phyloP scores from a whole-genome alignment of 2,329 filamentous ascomycete genomes.

The Aspergillus ochraceus region DNA sequence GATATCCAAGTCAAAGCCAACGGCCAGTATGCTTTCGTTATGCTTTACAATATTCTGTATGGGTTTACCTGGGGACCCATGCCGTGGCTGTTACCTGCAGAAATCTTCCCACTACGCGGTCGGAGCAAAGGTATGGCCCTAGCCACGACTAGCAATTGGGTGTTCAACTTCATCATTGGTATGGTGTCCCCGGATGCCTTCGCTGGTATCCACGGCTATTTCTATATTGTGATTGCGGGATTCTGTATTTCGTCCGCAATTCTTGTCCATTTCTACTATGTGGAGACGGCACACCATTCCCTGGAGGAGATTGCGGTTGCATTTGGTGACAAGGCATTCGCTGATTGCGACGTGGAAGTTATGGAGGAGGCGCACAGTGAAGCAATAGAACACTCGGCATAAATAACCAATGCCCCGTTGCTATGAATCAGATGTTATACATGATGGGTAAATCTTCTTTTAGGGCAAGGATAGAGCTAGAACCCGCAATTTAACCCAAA shows the following conservation, averaged over 20 bases:
- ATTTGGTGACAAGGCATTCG: conserved; percentile 44
- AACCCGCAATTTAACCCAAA: too few relatives aligned
- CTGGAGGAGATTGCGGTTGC: conserved; percentile 38
- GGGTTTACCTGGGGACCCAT: conserved; percentile 43
- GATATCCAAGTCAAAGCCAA: conserved; percentile 32
- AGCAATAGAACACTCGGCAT: too few relatives aligned
- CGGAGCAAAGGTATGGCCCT: conserved; percentile 44
- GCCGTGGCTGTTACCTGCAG: conserved; percentile 37
- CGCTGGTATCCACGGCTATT: conserved; percentile 44
- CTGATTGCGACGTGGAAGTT: conserved; percentile 16
- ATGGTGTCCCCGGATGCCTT: conserved; percentile 48
- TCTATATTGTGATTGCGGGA: conserved; percentile 44
- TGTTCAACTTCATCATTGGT: conserved; percentile 48
- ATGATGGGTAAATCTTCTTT: too few relatives aligned
- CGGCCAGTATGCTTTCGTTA: conserved; percentile 41
- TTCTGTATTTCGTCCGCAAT: conserved; percentile 42
- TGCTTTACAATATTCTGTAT: conserved; percentile 42
- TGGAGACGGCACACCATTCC: conserved; percentile 41
- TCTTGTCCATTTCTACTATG: conserved; percentile 43
- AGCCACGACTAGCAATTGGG: conserved; percentile 51
- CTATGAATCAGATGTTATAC: too few relatives aligned
- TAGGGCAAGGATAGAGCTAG: too few relatives aligned
- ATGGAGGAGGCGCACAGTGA: neutral
- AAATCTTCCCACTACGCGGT: conserved; percentile 34
- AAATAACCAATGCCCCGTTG: too few relatives aligned